Evolutionary conservation across 2,329 filamentous ascomycete genomes (phyloP), one percentile per base, ranked within the genome.

Genomic region (Xylaria arbuscula): DNA sequence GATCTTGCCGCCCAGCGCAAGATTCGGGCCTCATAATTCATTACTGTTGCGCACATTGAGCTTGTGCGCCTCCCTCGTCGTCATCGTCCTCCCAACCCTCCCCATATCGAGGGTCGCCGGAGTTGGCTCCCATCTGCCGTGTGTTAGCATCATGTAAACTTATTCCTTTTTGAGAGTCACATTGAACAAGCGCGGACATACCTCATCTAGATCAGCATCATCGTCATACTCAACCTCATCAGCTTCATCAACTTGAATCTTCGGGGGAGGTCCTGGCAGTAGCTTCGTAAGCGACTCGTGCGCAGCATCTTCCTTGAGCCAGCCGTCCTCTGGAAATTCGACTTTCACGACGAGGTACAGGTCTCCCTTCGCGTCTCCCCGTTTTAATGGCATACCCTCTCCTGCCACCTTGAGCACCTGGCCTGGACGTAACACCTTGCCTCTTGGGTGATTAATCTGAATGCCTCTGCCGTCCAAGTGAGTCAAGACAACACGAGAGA

Each of bases 401-500:
- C 93, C 94, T 1, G 86, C 81, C 0, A 99, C 84, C 83, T 94
- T 97, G 74, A 99, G 86, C 8, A 95, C 88, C 78, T 99, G 93
- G 32, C 90, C 91, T 0, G 96, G 94, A 32, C 90, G 89, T 42
- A 99, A 82, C 60, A 98, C 86, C 79, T 94, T 92, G 73, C 95
- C 95, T 76, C 92, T 89, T 17, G 92, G 89, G 72, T 96, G 91
- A 63, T 90, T 87, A 55, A 99, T 85, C 66, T 91, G 88, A 67
- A 99, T 95, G 36, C 96, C 96, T 66, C 96, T 89, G 36, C 95
- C 96, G 77, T 99, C 96, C 9, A 99, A 89, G 79, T 99, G 96
- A 76, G 92, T 96, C 70, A 99, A 77, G 1, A 98, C 94, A 5
- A 97, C 92, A 42, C 95, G 89, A 60, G 93, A 93, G 84, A 99